Base-by-base conservation (phyloP, 768 basidiomycete genomes). In the Tricholoma hemisulphureum region DNA sequence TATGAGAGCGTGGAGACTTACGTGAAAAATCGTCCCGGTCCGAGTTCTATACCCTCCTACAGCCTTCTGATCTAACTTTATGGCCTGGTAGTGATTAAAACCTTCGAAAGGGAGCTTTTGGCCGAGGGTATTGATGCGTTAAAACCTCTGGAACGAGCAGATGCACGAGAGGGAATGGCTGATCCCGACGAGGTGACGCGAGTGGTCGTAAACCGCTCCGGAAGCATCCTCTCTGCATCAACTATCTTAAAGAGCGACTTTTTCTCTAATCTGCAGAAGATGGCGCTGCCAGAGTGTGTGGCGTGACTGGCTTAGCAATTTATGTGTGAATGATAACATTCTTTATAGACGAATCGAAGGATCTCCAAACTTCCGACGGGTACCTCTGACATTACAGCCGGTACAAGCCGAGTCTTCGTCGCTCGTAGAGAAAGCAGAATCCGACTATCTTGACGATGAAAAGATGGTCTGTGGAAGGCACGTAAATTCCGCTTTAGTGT, bases 191-290 rank as follows among this genome's bases (percentile, higher is more conserved):
- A 98, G 75, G 95, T 94, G 31, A 85, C 87, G 7, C 82, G 88
- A 59, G 82, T 96, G 3, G 95, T 99, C 29, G 80, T 85, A 34
- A 91, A 89, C 63, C 85, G 97, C 37, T 81, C 84, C 8, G 97
- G 97, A 8, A 83, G 81, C 59, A 91, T 98, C 57, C 75, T 98
- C 0, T 96, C 93, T 11, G 91, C 93, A 1, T 91, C 87, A 4
- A 93, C 95, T 1, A 97, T 98, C 63, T 77, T 98, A 67, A 99
- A 99, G 77, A 93, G 90, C 65, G 93, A 95, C 68, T 93, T 94
- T 79, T 95, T 95, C 80, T 86, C 86, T 6, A 92, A 92, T 67
- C 69, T 98, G 29, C 97, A 98, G 74, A 98, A 98, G 77, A 93
- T 97, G 87, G 91, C 92, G 3, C 77, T 99, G 2, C 91, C 95